phyloP scores from a whole-genome alignment of 2,329 filamentous ascomycete genomes.

The Plectosphaerella plurivora region DNA sequence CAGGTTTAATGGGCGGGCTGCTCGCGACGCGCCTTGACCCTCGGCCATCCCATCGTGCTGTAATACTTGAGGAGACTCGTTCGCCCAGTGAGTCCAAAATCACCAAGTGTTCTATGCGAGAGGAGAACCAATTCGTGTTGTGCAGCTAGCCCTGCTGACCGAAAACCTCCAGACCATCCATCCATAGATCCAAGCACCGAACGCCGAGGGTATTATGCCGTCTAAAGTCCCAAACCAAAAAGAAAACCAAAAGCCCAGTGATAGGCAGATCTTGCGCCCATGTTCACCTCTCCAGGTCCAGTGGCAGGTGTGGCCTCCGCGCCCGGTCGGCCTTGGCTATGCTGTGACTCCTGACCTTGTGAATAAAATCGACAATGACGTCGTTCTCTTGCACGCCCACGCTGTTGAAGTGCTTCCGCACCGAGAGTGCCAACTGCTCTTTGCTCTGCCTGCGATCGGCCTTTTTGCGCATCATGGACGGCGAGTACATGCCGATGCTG shows the following conservation, averaged over 20 bases:
- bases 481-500: conserved; percentile 67
- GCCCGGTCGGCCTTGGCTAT: conserved; percentile 10
- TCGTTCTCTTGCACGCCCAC: conserved; percentile 77
- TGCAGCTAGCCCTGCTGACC: no score
- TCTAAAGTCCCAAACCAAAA: neutral
- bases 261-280: no score
- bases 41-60: no score
- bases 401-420: conserved; percentile 80
- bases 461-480: conserved; percentile 67
- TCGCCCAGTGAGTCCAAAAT: no score
- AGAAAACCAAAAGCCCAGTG: neutral
- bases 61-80: no score
- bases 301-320: conserved; percentile 3
- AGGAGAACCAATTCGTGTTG: no score
- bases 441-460: conserved; percentile 64
- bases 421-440: conserved; percentile 65
- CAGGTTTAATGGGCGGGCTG: no score
- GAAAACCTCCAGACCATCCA: no score
- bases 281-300: conserved; percentile 1
- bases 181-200: neutral
- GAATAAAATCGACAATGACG: conserved; percentile 74
- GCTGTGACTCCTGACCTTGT: conserved; percentile 46
- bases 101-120: no score
- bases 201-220: neutral
- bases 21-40: no score